Percentiles rank a stretch among this genome's conserved stretches.
These are phyloP conservation scores for Aspergillus kassunensis DNA, from an alignment of 495 filamentous ascomycete genomes.

Conservation along the genomic window DNA sequence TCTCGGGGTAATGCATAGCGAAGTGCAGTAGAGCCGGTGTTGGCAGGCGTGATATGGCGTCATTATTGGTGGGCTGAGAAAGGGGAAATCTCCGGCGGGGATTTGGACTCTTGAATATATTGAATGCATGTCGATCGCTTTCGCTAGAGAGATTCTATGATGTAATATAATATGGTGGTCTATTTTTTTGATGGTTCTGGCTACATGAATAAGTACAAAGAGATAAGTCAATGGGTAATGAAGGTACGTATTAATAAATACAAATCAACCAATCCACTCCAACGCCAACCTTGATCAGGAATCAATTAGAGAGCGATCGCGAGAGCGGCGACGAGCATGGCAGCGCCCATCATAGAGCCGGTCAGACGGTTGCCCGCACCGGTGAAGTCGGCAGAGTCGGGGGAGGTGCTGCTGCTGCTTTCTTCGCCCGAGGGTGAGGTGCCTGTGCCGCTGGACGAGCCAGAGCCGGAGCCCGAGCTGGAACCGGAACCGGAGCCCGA, in stretches of 20 bases:
- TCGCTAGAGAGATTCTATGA: no score
- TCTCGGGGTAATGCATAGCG: background rate
- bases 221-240: no score
- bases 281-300: no score
- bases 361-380: slow-evolving; percentile 27
- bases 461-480: slow-evolving; percentile 17
- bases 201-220: no score
- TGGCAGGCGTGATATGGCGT: background rate
- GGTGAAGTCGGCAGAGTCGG: slow-evolving; percentile 20
- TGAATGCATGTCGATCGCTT: no score
- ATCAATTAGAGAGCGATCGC: slow-evolving; percentile 21
- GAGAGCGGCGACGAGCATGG: slow-evolving; percentile 30
- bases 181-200: no score
- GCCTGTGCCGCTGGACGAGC: slow-evolving; percentile 13
- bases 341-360: slow-evolving; percentile 31
- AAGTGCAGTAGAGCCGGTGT: background rate
- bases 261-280: no score
- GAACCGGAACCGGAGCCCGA: slow-evolving; percentile 15
- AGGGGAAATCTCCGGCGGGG: slow-evolving; percentile 8
- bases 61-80: slow-evolving; percentile 3
- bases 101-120: background rate
- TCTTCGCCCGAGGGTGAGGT: slow-evolving; percentile 11
- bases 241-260: background rate
- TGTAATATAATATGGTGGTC: no score
- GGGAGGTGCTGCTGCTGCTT: slow-evolving; percentile 11